Percentiles rank a stretch among this genome's conserved stretches.
Evolutionary conservation across 2,329 filamentous ascomycete genomes (phyloP).

Genomic region (Esteya vermicola): DNA sequence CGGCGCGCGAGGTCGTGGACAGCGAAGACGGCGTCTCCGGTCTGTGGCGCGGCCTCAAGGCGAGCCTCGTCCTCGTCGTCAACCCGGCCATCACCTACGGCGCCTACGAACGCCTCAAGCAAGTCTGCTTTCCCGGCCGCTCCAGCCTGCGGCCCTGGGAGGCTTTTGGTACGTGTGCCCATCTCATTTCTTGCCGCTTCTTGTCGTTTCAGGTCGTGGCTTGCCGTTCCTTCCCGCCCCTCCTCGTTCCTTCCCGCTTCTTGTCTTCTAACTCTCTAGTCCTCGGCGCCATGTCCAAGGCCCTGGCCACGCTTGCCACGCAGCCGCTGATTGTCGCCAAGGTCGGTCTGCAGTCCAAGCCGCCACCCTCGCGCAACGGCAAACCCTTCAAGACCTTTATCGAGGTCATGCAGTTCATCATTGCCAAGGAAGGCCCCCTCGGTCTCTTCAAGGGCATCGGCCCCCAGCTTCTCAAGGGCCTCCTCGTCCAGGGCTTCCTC

Average conservation of each 20-base stretch:
- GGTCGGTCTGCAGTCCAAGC: constrained; percentile 87
- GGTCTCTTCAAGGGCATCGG: constrained; percentile 96
- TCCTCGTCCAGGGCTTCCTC: constrained; percentile 85
- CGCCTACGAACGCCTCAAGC: constrained; percentile 80
- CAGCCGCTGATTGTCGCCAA: constrained; percentile 97
- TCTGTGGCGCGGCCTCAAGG: constrained; percentile 90
- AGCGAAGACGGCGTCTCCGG: constrained; percentile 82
- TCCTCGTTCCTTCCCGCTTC: neutral
- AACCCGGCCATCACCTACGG: constrained; percentile 98
- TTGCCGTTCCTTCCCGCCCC: too few relatives aligned
- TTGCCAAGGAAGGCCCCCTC: constrained; percentile 68
- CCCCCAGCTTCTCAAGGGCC: constrained; percentile 82
- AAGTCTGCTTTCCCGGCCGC: constrained; percentile 63
- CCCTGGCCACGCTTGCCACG: constrained; percentile 78
- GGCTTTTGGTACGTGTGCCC: constrained; percentile 75
- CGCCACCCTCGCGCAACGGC: constrained; percentile 67
- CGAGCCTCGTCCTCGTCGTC: constrained; percentile 85
- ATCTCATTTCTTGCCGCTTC: neutral
- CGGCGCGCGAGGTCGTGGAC: constrained; percentile 75
- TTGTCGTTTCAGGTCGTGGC: too few relatives aligned
- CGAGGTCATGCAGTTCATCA: constrained; percentile 90
- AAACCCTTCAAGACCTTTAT: constrained; percentile 88
- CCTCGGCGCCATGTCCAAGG: constrained; percentile 84
- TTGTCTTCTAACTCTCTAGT: constrained; percentile 34
- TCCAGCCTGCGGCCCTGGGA: constrained; percentile 65